Percentiles rank a stretch among this genome's conserved stretches.
These are phyloP conservation scores for Galeopsis tetrahit DNA, from an alignment of 257 asterid genomes.

Conservation along the genomic window DNA sequence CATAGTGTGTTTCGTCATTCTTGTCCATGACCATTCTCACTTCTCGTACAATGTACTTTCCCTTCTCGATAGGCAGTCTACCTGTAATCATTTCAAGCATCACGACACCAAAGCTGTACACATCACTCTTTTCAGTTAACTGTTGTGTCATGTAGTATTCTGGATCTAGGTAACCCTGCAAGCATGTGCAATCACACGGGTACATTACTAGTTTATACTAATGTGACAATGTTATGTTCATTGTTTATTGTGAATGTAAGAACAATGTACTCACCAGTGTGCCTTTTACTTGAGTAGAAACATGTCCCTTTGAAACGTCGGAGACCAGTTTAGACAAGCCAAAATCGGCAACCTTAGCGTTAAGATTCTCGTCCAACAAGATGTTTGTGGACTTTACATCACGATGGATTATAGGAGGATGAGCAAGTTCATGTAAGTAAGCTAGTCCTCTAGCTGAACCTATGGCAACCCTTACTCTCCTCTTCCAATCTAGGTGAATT, in stretches of 20 bases:
- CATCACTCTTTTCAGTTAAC: constrained; percentile 91
- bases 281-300: constrained; percentile 97
- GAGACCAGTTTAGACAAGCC: constrained; percentile 89
- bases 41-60: constrained; percentile 85
- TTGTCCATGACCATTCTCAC: constrained; percentile 58
- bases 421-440: constrained; percentile 88
- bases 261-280: constrained; percentile 58
- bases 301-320: constrained; percentile 79
- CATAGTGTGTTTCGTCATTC: constrained; percentile 56
- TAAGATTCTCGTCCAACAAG: constrained; percentile 73
- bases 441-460: constrained; percentile 97
- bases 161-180: constrained; percentile 91
- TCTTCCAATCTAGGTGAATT: constrained; percentile 78
- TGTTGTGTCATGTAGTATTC: constrained; percentile 95
- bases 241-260: not conserved
- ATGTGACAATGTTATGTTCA: not conserved
- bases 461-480: constrained; percentile 74
- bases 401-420: constrained; percentile 94
- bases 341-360: constrained; percentile 93
- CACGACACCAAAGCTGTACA: constrained; percentile 91
- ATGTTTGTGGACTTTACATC: constrained; percentile 88
- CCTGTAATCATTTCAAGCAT: constrained; percentile 89
- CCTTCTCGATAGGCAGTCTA: constrained; percentile 84
- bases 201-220: not conserved
- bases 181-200: not conserved